Evolutionary conservation across 805 yeast species (phyloP).

Genomic region (Nakazawaea molendinolei): DNA sequence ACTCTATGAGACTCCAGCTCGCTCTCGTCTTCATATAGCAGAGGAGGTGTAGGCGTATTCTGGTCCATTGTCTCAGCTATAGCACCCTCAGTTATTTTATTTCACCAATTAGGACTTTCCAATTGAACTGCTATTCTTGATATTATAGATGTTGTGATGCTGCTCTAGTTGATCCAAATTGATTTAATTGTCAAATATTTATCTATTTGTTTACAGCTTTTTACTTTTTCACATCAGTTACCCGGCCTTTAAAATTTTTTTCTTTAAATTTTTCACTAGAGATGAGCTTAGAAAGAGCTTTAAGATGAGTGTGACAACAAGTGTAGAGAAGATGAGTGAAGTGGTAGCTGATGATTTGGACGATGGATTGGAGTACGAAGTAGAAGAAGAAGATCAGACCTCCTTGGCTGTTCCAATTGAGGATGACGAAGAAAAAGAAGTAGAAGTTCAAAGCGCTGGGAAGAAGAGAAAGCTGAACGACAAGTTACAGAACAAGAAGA

Average conservation of each 20-base stretch:
- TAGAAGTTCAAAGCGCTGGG: constrained; percentile 16
- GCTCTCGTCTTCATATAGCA: constrained; percentile 1
- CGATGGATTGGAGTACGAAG: constrained; percentile 64
- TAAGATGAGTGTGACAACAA: neutral
- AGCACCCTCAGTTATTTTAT: no score
- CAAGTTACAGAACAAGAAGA: constrained; percentile 58
- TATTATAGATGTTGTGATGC: no score
- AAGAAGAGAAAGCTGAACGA: constrained; percentile 28
- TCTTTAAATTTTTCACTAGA: neutral
- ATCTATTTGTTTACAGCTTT: no score
- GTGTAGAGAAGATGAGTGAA: neutral
- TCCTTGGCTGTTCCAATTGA: constrained; percentile 28
- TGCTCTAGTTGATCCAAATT: no score
- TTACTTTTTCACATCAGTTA: no score
- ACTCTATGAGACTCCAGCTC: no score
- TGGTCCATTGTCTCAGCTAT: no score
- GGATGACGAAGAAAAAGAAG: constrained; percentile 18
- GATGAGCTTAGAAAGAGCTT: neutral
- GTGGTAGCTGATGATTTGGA: constrained; percentile 65
- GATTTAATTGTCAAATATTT: no score
- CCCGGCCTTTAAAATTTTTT: no score
- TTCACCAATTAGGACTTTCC: no score
- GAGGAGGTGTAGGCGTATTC: no score
- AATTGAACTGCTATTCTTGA: no score
- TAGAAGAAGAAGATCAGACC: constrained; percentile 34